Base-by-base conservation (phyloP, 2,329 filamentous ascomycete species). In the Cercospora brassicicola region DNA sequence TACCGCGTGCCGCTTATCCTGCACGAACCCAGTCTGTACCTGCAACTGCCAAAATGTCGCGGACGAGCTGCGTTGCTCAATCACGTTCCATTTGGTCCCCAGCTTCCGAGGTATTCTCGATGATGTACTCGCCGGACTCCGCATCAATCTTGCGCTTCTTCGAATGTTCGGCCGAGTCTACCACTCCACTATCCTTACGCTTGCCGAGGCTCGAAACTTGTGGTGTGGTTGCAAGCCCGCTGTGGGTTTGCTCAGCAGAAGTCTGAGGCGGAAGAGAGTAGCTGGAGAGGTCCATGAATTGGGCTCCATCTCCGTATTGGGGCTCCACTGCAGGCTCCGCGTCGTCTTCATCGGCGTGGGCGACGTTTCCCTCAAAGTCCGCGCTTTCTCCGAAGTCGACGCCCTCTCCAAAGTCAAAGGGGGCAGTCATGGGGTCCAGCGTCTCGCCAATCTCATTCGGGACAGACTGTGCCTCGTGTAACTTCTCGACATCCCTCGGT, bases 151-250 rank as follows among this genome's bases (percentile, higher is more conserved):
- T 65, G 23, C 53, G 60, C 67, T 67, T 67, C 62, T 63, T 68
- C 26, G n/a, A 56, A n/a, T 9, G 59, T 26, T 20, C 33, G 26
- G 23, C 48, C n/a, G 30, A 30, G 5, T 48, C 26, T 42, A 26
- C 33, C n/a, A 61, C 28, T 36, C 56, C 28, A 11, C 45, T 57
- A 23, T 60, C 64, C 68, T 73, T 73, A 23, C 72, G 69, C 72
- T 73, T 73, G 15, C 72, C 71, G 6, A 71, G 68, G 20, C 23
- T 28, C 48, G 48, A 28, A 15, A 28, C 48, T 28, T 55, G 48
- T 28, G 48, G 23, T 26, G 23, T 55, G 9, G 23, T 15, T 28
- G 5, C 48, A 13, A 15, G 13, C 48, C 11, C 23, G 48, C 48
- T 26, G 20, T 26, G 13, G n/a, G 30, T 20, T 18, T 42, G 48